Base-by-base conservation (phyloP, 768 basidiomycete genomes). In the Tylopilus vinaceipallidus region DNA sequence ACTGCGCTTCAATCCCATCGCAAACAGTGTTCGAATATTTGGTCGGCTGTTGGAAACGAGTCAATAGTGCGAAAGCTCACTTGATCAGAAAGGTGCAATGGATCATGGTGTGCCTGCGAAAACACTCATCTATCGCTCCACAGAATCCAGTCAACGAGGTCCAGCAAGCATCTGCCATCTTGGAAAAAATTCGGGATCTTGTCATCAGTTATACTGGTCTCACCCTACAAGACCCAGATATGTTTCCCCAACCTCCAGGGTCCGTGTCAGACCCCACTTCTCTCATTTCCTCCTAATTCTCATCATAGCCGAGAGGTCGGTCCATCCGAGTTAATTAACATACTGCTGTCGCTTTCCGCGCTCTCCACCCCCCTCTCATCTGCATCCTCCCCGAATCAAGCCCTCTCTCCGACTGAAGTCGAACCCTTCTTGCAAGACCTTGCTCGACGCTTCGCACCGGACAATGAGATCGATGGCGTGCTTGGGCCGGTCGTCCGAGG, bases 191-290 rank as follows among this genome's bases (percentile, higher is more conserved):
- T 32, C 84, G 87, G n/a, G 79, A 87, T 49, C 75, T 97, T 14
- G 69, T 98, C 42, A 81, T 98, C 55, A 91, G 87, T 49, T 97
- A 97, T 70, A 81, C 86, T 11, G 95, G 94, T 6, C 76, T 98
- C 41, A 88, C 80, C 20, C 73, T 99, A 10, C 92, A 95, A 69
- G 94, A 95, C 52, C 90, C 95, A 2, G 84, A 84, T 33, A 95
- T 98, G 87, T 98, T 99, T 57, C 89, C 92, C 41, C 91, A 97
- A 57, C 95, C 94, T 10, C 47, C 69, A 45, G 79, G 82, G 93
- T 90, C 67, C 51, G 80, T 73, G 22, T 40, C 19, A 42, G 29
- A 16, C 7, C 16, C 19, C 44, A 29, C 13, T 32, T 33, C 27
- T 37, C 20, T 14, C 27, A 22, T n/a, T 19, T 32, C 22, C 41